These are phyloP conservation scores for Circinella umbellata DNA, from an alignment of 371 early-diverging fungal genomes.

Conservation along the genomic window DNA sequence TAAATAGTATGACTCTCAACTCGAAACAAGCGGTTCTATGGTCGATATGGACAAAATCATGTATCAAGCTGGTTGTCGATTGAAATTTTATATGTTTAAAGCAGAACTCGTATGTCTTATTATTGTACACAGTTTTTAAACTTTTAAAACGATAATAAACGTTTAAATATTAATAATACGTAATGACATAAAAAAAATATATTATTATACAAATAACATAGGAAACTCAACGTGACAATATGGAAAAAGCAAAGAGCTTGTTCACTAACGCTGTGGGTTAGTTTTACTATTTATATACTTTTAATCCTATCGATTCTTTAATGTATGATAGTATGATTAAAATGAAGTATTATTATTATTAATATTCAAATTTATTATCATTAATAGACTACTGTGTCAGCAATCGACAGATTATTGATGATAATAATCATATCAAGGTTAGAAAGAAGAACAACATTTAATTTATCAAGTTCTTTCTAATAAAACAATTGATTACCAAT, in stretches of 20 bases:
- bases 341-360: no score
- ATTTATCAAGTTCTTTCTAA: neutral
- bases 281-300: neutral
- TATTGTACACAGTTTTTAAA: neutral
- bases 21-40: neutral
- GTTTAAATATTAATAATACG: no score
- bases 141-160: neutral
- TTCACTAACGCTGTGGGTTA: neutral
- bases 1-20: neutral
- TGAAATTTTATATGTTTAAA: neutral
- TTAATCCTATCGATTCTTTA: no score
- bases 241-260: neutral
- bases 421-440: constrained; percentile 1
- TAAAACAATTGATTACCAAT: neutral
- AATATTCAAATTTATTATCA: no score
- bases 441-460: neutral
- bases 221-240: neutral
- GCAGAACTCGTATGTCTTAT: constrained; percentile 2
- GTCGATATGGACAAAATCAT: neutral
- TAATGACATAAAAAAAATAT: no score
- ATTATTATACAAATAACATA: neutral
- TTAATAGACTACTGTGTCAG: neutral
- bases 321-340: no score
- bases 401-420: neutral
- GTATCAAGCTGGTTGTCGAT: neutral